A percentile compares a stretch with the other conserved stretches of the same genome.
phyloP scores from a whole-genome alignment of 2,329 filamentous ascomycete species.

The Beauveria pseudobassiana region DNA sequence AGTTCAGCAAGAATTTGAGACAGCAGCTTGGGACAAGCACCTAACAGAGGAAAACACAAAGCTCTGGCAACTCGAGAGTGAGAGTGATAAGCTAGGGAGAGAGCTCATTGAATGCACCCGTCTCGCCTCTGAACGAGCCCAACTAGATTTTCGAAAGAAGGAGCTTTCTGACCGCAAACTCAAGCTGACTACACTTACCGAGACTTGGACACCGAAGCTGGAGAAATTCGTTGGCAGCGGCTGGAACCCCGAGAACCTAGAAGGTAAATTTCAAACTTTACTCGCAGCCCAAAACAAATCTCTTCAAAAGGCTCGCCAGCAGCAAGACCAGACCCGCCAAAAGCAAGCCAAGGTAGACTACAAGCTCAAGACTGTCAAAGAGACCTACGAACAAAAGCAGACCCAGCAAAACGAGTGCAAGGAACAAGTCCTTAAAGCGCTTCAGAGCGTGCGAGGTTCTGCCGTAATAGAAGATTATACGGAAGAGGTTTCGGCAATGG shows the following conservation, averaged over 20 bases:
- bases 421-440: conserved; percentile 42
- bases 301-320: conserved; percentile 58
- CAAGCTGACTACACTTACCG: conserved; percentile 69
- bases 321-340: conserved; percentile 62
- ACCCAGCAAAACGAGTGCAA: conserved; percentile 56
- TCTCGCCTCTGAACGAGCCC: conserved; percentile 73
- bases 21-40: conserved; percentile 61
- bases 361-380: conserved; percentile 57
- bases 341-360: conserved; percentile 73
- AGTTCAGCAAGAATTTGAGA: conserved; percentile 55
- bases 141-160: conserved; percentile 75
- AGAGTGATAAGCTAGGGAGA: conserved; percentile 63
- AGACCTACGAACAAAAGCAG: conserved; percentile 56
- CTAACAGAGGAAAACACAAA: conserved; percentile 59
- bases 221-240: conserved; percentile 51
- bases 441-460: conserved; percentile 36
- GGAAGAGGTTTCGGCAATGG: conserved; percentile 41
- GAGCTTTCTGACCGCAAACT: conserved; percentile 67
- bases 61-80: conserved; percentile 62
- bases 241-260: conserved; percentile 66
- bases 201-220: conserved; percentile 67
- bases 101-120: conserved; percentile 80
- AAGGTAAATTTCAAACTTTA: conserved; percentile 59
- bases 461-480: conserved; percentile 47
- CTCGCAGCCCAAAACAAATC: conserved; percentile 49